Evolutionary conservation across 441 rosid species (phyloP).

Genomic region (Breynia disticha): DNA sequence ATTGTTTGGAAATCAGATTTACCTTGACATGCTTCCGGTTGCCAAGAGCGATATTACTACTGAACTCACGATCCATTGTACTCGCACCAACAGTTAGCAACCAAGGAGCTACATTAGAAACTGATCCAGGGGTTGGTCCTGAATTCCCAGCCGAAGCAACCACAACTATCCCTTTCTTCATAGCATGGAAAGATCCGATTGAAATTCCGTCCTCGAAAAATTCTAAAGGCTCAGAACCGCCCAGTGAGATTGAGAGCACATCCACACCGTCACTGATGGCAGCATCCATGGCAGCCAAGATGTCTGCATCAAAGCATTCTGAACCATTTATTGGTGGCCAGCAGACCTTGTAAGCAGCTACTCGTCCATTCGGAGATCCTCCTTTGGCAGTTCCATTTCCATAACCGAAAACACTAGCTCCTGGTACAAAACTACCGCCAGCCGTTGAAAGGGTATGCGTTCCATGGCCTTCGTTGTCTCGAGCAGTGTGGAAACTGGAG

Average conservation of each 20-base stretch:
- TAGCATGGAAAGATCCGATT: constrained; percentile 59
- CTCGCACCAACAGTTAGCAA: constrained; percentile 46
- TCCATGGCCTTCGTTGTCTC: constrained; percentile 32
- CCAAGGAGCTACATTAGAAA: constrained; percentile 49
- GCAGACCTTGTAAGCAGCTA: constrained; percentile 80
- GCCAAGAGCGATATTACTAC: constrained; percentile 25
- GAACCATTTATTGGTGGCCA: constrained; percentile 38
- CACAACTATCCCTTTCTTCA: constrained; percentile 34
- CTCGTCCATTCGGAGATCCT: constrained; percentile 58
- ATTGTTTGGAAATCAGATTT: constrained; percentile 8
- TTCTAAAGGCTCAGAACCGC: constrained; percentile 23
- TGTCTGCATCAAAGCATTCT: constrained; percentile 50
- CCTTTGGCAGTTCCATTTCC: constrained; percentile 71
- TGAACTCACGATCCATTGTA: constrained; percentile 43
- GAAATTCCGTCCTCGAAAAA: constrained; percentile 31
- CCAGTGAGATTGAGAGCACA: constrained; percentile 58
- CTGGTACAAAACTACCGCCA: constrained; percentile 38
- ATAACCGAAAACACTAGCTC: constrained; percentile 38
- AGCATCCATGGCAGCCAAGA: constrained; percentile 43
- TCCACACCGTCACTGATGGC: constrained; percentile 65
- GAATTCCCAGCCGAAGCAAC: constrained; percentile 50
- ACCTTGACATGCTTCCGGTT: constrained; percentile 34
- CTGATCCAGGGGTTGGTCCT: constrained; percentile 28
- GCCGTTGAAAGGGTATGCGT: constrained; percentile 59
- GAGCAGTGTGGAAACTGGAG: not conserved